These are phyloP conservation scores for Tieghemostelium lacteum DNA, from an alignment of 78 protist genomes.

Conservation along the genomic window DNA sequence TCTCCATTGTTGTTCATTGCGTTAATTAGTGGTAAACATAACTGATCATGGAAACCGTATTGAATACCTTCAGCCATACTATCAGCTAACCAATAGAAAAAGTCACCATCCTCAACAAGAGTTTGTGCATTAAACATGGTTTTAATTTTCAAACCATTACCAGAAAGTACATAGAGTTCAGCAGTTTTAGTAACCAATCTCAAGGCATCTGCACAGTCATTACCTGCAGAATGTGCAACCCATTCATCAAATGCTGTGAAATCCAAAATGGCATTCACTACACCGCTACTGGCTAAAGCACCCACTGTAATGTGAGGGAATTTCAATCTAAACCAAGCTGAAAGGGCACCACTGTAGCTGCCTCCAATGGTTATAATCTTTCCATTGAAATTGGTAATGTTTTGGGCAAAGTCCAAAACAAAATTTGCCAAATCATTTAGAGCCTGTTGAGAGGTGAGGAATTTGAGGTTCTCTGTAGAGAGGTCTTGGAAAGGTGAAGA, in stretches of 20 bases:
- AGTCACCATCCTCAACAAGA: conserved; percentile 51
- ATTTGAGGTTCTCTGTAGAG: conserved; percentile 82
- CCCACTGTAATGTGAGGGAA: conserved; percentile 75
- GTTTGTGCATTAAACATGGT: conserved; percentile 38
- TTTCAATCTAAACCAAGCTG: conserved; percentile 74
- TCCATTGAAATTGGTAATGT: neutral
- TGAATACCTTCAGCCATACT: conserved; percentile 35
- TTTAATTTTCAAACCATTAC: neutral
- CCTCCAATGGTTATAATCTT: conserved; percentile 67
- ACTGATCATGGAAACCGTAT: conserved; percentile 47
- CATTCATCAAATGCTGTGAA: conserved; percentile 65
- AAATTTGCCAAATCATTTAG: conserved; percentile 53
- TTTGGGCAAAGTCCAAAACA: neutral
- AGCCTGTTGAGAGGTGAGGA: conserved; percentile 85
- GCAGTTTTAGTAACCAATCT: conserved; percentile 5
- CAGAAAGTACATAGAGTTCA: neutral
- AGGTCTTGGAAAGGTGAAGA: conserved; percentile 77
- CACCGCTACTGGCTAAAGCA: conserved; percentile 59
- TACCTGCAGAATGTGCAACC: conserved; percentile 43
- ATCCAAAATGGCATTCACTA: conserved; percentile 69
- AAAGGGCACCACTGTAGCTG: conserved; percentile 55
- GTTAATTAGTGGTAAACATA: conserved; percentile 40
- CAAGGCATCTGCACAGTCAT: conserved; percentile 49
- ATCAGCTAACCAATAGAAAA: conserved; percentile 52
- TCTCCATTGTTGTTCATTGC: conserved; percentile 15